These are phyloP conservation scores for Kodamaea suecica DNA, from an alignment of 1,139 yeast genomes.

Conservation along the genomic window DNA sequence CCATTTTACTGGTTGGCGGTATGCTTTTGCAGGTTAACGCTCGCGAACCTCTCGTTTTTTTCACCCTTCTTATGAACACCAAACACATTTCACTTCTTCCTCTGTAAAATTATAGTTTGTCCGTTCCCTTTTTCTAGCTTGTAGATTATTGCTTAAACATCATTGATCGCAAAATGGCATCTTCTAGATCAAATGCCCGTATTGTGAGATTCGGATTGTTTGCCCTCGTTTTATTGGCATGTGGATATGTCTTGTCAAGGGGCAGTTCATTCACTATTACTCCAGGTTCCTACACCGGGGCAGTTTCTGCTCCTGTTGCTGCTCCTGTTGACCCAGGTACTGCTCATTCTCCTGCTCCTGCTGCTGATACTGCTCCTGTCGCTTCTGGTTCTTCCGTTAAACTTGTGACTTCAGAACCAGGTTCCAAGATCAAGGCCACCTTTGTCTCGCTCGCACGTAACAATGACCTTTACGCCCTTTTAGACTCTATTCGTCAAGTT, in stretches of 20 bases:
- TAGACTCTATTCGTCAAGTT: conserved; percentile 42
- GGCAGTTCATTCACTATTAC: conserved; percentile 48
- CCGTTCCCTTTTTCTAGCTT: no score
- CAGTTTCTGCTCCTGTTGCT: conserved; percentile 3
- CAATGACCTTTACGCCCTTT: conserved; percentile 33
- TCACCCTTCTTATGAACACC: neutral
- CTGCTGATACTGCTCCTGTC: conserved; percentile 16
- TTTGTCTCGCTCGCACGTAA: conserved; percentile 47
- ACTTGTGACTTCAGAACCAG: no score
- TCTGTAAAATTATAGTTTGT: conserved; percentile 4
- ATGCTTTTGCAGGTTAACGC: neutral
- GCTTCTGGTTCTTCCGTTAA: no score
- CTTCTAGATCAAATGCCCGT: conserved; percentile 60
- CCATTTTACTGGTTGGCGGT: no score
- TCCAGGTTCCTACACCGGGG: conserved; percentile 3
- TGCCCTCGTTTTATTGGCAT: conserved; percentile 53
- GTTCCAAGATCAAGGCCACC: conserved; percentile 39
- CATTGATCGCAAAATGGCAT: conserved; percentile 27
- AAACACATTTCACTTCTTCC: neutral
- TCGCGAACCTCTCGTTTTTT: conserved; percentile 3
- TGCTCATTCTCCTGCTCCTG: conserved; percentile 11
- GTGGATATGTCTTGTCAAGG: conserved; percentile 59
- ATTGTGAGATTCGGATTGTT: conserved; percentile 58
- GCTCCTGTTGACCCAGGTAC: conserved; percentile 11
- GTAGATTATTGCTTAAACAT: neutral